phyloP scores from a whole-genome alignment of 768 basidiomycete genomes.

The Lactifluus echinatus region DNA sequence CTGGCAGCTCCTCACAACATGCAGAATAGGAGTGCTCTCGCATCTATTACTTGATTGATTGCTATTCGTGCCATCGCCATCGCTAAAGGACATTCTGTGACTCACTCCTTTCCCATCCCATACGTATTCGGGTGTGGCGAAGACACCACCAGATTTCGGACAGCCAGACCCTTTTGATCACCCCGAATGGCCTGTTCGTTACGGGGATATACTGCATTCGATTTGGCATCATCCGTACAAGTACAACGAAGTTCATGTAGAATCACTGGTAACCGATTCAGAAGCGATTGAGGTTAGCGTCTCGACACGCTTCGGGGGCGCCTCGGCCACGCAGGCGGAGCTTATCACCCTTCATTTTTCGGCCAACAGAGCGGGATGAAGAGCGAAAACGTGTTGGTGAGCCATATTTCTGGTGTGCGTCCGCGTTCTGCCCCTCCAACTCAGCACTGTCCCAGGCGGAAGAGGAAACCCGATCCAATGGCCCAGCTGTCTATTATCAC shows the following conservation, averaged over 20 bases:
- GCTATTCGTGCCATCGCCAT: not conserved
- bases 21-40: not conserved
- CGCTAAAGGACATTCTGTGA: too few species aligned
- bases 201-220: not conserved
- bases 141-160: not conserved
- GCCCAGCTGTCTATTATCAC: not conserved
- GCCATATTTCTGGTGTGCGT: not conserved
- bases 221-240: not conserved
- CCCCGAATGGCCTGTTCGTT: not conserved
- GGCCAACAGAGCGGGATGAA: not conserved
- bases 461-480: not conserved
- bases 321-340: not conserved
- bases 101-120: too few species aligned
- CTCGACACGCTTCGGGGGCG: not conserved
- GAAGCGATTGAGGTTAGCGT: too few species aligned
- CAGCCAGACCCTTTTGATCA: not conserved
- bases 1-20: not conserved
- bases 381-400: not conserved
- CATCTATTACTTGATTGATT: too few species aligned
- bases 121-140: not conserved
- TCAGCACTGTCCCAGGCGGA: not conserved
- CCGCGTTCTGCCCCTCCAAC: not conserved
- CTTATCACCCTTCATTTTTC: not conserved
- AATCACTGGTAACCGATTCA: not conserved
- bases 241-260: not conserved